Base-by-base conservation (phyloP, 208 protist species). In the Leptomonas pyrrhocoris region DNA sequence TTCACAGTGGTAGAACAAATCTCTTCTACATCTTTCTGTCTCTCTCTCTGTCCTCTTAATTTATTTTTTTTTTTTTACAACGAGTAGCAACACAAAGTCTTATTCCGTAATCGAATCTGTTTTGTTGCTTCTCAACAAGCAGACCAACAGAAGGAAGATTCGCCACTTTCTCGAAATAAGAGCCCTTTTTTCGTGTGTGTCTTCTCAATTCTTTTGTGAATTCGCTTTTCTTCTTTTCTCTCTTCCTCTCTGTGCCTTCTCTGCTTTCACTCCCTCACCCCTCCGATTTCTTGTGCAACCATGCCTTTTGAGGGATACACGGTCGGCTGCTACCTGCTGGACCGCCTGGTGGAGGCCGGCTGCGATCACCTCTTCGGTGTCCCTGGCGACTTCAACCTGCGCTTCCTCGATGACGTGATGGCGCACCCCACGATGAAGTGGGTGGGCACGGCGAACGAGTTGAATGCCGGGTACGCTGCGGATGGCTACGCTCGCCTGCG, bases 321-420 rank as follows among this genome's bases (percentile, higher is more conserved):
- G 40, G 66, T 88, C 2, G 73, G 83, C 18, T 88, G 83, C 54
- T 64, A 13, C n/a, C n/a, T n/a, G n/a, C n/a, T n/a, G n/a, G n/a
- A n/a, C n/a, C n/a, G n/a, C n/a, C n/a, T n/a, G n/a, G 58, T 68
- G 43, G 79, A 89, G 77, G 58, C 74, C 9, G 80, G 80, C 25
- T 80, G 77, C 46, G 70, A 80, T 6, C 74, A 89, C 71, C 54
- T 89, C 45, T 89, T 89, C 46, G 83, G 83, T 59, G 79, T 85
- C 21, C 83, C 83, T 23, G 83, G 83, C 50, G 83, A 89, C 74
- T 89, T 77, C 65, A 89, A 89, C 66, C 80, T 89, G 34, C 80
- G 79, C 55, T 89, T 89, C 53, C 78, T 89, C 49, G 83, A 89
- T 42, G 83, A 89, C 34, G 77, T 89, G 43, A 84, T 81, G 75